Evolutionary conservation across 441 rosid genomes (phyloP).

Genomic region (Flueggea neowawraea): DNA sequence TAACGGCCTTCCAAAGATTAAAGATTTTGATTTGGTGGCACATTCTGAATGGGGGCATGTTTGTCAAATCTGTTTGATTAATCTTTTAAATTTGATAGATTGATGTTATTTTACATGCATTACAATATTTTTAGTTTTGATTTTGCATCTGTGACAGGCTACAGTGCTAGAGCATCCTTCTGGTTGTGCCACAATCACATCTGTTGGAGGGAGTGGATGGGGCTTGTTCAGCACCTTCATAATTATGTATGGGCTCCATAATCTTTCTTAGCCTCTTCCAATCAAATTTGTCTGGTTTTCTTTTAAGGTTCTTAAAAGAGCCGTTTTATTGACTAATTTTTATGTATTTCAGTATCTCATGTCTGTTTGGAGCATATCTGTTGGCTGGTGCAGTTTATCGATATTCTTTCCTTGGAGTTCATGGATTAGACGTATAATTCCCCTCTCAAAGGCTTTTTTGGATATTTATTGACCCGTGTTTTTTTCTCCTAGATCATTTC

Average conservation of each 20-base stretch:
- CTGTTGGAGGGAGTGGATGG: slow-evolving; percentile 63
- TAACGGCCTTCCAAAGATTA: too few relatives aligned
- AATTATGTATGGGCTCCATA: slow-evolving; percentile 52
- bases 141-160: too few relatives aligned
- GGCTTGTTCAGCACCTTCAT: slow-evolving; percentile 78
- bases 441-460: slow-evolving; percentile 1
- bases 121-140: too few relatives aligned
- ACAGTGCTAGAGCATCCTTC: slow-evolving; percentile 82
- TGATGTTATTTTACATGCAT: slow-evolving; percentile 10
- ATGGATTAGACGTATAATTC: slow-evolving; percentile 61
- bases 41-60: too few relatives aligned
- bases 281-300: slow-evolving; percentile 1
- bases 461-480: not conserved
- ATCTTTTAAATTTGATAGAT: not conserved
- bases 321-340: slow-evolving; percentile 8
- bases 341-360: slow-evolving; percentile 47
- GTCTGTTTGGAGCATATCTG: slow-evolving; percentile 78
- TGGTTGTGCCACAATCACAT: slow-evolving; percentile 67
- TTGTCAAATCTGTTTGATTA: too few relatives aligned
- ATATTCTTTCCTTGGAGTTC: slow-evolving; percentile 62
- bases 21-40: too few relatives aligned
- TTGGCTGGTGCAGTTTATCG: slow-evolving; percentile 70
- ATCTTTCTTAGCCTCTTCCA: slow-evolving; percentile 2
- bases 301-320: too few relatives aligned
- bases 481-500: not conserved